These are phyloP conservation scores for Lactifluus rugatus DNA, from an alignment of 768 basidiomycete species.

Conservation along the genomic window DNA sequence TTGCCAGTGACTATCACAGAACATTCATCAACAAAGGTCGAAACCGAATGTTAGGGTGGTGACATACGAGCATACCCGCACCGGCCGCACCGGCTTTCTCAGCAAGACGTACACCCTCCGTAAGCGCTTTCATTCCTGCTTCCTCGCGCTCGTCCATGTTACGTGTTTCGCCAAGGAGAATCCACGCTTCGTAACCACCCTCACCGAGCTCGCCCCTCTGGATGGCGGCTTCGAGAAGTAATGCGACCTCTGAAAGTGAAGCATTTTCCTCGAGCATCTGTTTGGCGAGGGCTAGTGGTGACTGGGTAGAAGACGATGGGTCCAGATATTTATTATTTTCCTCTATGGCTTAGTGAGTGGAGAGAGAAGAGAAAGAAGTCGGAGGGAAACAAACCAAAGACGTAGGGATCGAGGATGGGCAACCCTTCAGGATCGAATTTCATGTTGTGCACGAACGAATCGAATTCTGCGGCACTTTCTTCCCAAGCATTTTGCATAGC, in stretches of 20 bases:
- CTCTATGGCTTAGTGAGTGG: slow-evolving; percentile 36
- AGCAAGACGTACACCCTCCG: slow-evolving; percentile 59
- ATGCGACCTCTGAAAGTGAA: slow-evolving; percentile 76
- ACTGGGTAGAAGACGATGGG: slow-evolving; percentile 38
- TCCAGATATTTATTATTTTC: slow-evolving; percentile 61
- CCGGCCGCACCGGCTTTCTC: slow-evolving; percentile 55
- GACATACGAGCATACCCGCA: slow-evolving; percentile 63
- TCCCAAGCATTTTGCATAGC: slow-evolving; percentile 53
- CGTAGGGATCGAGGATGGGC: slow-evolving; percentile 61
- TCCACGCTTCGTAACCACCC: slow-evolving; percentile 86
- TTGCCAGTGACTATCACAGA: slow-evolving; percentile 69
- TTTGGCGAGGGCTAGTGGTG: slow-evolving; percentile 62
- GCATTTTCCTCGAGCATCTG: slow-evolving; percentile 68
- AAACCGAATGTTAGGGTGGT: background rate
- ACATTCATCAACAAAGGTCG: slow-evolving; percentile 13
- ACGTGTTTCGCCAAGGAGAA: slow-evolving; percentile 80
- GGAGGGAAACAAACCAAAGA: slow-evolving; percentile 52
- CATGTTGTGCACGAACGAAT: slow-evolving; percentile 26
- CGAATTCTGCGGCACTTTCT: slow-evolving; percentile 27
- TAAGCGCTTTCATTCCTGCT: slow-evolving; percentile 67
- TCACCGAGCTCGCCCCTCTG: slow-evolving; percentile 71
- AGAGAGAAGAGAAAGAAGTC: background rate
- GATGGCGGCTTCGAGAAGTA: slow-evolving; percentile 86
- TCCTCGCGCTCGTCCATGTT: slow-evolving; percentile 87
- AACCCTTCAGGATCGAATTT: slow-evolving; percentile 66